Base-by-base conservation (phyloP, 768 basidiomycete species). In the Mycena galericulata region DNA sequence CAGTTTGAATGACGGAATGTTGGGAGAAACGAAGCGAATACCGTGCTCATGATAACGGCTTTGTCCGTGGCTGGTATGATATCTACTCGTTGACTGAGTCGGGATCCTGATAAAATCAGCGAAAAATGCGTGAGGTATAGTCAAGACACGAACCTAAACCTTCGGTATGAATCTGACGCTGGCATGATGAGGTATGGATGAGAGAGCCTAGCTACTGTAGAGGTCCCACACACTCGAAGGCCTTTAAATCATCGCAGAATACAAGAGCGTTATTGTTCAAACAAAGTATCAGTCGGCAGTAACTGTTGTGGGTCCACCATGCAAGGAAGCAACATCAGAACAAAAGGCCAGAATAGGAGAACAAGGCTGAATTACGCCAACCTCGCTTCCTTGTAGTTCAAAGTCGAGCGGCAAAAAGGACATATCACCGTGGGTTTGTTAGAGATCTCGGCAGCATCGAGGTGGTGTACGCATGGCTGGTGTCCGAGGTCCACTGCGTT, bases 211-310 rank as follows among this genome's bases (percentile, higher is more conserved):
- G 12, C 11, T 26, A 36, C 27, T 2, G 40, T 24, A 30, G 56
- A 22, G 20, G 27, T 36, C n/a, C 17, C 2, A 27, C 27, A 22
- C 41, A 29, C 57, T 34, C 11, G 5, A 18, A 34, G 51, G 26
- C 56, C 24, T 65, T 59, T 51, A 59, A 65, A 27, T 20, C 46
- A 5, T 2, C 4, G 17, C 24, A 38, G 40, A 43, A 27, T 38
- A 65, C 64, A 58, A 65, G 36, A 49, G 56, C 64, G 3, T 7
- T 65, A 58, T 65, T 65, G 64, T 65, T 40, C 18, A 51, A 36
- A n/a, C 11, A 34, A 10, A 11, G 34, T 22, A 49, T 27, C 40
- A 15, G n/a, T 27, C 26, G 11, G 26, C 43, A 46, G 14, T 3
- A 47, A 22, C 41, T 22, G 14, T 65, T 65, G 64, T 65, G 64